Base-by-base conservation (phyloP, 352 stramenopile genomes). In the Pythium volutum region DNA sequence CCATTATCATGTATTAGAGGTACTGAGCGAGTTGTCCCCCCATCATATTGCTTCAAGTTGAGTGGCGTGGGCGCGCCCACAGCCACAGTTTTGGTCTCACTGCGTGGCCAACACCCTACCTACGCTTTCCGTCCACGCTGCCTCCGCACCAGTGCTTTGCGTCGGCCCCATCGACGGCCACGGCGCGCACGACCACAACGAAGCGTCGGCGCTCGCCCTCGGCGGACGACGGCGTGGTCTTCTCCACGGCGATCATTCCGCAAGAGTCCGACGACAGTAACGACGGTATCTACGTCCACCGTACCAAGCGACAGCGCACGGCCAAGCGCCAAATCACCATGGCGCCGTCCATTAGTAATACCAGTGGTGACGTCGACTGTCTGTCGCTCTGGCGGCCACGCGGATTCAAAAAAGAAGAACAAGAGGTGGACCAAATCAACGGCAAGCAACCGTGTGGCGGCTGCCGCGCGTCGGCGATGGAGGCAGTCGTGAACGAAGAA, bases 11-110 rank as follows among this genome's bases (percentile, higher is more conserved):
- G 15, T 50, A 26, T 29, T 41, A 41, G 39, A 59, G 53, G 39
- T 51, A 39, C 33, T 5, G 27, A 41, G 31, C 18, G n/a, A 14
- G 12, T 14, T 38, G 18, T 27, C n/a, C n/a, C 9, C 22, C 46
- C 26, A 52, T 12, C 43, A 49, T 49, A 31, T 49, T 49, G 18
- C 34, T 49, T 49, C 52, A 59, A 51, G 39, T 11, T 11, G 31
- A 36, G 8, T 36, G 31, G 31, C 31, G 31, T 36, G 31, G 31
- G 31, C 14, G 31, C 31, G 31, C 14, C 14, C n/a, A n/a, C n/a
- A n/a, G n/a, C 8, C 31, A 12, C 57, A 64, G 38, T 64, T 64
- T 64, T 64, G 57, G 57, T 64, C 57, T 58, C 57, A 64, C 57
- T 50, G 25, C 18, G 2, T 43, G 47, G 22, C 26, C 20, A 38